Evolutionary conservation across 768 basidiomycete species (phyloP).

Genomic region (Pisolithus marmoratus): DNA sequence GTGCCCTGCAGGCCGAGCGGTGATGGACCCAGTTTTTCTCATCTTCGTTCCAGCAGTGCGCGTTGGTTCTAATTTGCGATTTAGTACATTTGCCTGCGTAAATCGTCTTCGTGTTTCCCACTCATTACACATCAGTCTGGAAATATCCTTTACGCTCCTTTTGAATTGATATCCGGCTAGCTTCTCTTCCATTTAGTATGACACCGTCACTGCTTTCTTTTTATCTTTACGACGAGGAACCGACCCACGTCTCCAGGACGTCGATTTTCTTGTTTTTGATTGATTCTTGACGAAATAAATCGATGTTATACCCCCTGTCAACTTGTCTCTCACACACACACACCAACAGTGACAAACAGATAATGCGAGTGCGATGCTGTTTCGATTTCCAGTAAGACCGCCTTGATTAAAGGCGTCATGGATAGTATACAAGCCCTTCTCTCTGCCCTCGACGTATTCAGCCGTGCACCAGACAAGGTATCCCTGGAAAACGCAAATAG

Average conservation of each 20-base stretch:
- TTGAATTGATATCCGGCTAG: constrained; percentile 49
- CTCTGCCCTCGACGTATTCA: constrained; percentile 75
- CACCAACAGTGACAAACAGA: constrained; percentile 28
- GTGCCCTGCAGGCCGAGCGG: constrained; percentile 12
- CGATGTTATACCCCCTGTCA: constrained; percentile 23
- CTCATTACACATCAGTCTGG: constrained; percentile 29
- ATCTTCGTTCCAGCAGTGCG: constrained; percentile 19
- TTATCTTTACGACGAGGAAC: neutral
- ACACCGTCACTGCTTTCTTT: constrained; percentile 30
- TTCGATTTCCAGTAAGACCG: too few species aligned
- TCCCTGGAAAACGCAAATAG: constrained; percentile 84
- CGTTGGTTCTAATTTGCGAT: constrained; percentile 34
- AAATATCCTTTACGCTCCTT: constrained; percentile 52
- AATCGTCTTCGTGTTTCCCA: constrained; percentile 31
- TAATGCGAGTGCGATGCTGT: constrained; percentile 11
- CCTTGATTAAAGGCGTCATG: constrained; percentile 37
- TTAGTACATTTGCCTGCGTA: constrained; percentile 38
- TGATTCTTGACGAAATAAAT: neutral
- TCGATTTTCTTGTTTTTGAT: constrained; percentile 8
- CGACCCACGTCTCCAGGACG: neutral
- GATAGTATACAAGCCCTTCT: constrained; percentile 66
- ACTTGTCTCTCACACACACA: too few species aligned
- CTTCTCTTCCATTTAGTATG: constrained; percentile 44
- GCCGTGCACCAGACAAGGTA: constrained; percentile 73
- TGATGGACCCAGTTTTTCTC: constrained; percentile 21